These are phyloP conservation scores for Mucor racemosus DNA, from an alignment of 371 early-diverging fungal species.

Conservation along the genomic window DNA sequence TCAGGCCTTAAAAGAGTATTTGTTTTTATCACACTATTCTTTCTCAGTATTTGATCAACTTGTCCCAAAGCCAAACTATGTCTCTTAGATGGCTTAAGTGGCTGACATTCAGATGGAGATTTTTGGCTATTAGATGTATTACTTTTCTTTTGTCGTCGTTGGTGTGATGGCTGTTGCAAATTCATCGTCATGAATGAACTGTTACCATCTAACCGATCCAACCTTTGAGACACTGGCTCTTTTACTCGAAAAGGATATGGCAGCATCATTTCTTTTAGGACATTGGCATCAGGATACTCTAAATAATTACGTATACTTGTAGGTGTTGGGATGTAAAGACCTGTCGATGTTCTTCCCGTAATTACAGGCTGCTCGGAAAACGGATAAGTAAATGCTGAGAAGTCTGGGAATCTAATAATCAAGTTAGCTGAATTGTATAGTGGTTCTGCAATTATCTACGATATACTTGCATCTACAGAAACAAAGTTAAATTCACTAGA, in stretches of 20 bases:
- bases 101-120: not conserved
- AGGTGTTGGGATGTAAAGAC: constrained; percentile 13
- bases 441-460: not conserved
- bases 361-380: constrained; percentile 10
- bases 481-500: not conserved
- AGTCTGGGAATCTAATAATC: constrained; percentile 3
- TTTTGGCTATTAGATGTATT: not conserved
- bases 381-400: constrained; percentile 14
- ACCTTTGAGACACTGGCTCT: constrained; percentile 7
- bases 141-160: not conserved
- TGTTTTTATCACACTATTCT: not conserved
- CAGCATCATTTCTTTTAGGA: constrained; percentile 6
- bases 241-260: constrained; percentile 18
- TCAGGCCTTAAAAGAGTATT: not conserved
- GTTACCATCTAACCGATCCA: constrained; percentile 6
- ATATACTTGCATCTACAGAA: constrained; percentile 3
- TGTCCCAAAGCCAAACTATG: constrained; percentile 16
- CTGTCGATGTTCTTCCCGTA: not conserved
- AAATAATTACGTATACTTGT: constrained; percentile 8
- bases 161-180: not conserved
- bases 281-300: constrained; percentile 4
- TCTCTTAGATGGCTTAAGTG: not conserved
- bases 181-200: constrained; percentile 1
- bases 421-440: not conserved
- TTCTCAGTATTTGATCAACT: constrained; percentile 8